phyloP scores from a whole-genome alignment of 2,329 filamentous ascomycete species.

The Pestalotiopsis sp. region DNA sequence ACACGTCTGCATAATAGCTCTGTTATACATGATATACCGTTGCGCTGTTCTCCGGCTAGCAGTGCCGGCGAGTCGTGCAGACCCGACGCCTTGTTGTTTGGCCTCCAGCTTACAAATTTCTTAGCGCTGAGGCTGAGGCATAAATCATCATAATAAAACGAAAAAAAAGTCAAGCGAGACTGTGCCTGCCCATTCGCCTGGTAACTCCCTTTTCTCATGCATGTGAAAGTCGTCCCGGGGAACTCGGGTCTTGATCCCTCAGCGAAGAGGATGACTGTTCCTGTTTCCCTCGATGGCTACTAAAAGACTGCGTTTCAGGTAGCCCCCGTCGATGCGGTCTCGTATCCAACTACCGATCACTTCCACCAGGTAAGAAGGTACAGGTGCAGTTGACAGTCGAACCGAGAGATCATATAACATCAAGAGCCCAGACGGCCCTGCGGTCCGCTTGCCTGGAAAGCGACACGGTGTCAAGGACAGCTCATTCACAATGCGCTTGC shows the following conservation, averaged over 20 bases:
- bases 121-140: not conserved
- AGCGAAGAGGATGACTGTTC: not conserved
- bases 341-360: not conserved
- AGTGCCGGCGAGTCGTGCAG: constrained; percentile 9
- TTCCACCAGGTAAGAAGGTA: not conserved
- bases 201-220: not conserved
- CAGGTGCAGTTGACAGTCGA: not conserved
- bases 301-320: not conserved
- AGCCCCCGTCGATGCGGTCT: not conserved
- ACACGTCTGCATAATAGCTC: constrained; percentile 4
- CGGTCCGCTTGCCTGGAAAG: constrained; percentile 12
- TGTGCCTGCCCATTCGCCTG: not conserved
- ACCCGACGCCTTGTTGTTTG: not conserved
- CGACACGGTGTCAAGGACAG: constrained; percentile 5
- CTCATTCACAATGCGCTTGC: constrained; percentile 10
- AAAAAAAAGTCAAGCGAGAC: not conserved
- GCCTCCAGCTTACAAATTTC: not conserved
- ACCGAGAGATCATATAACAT: not conserved
- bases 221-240: not conserved
- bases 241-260: not conserved
- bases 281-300: not conserved
- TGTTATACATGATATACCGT: constrained; percentile 10
- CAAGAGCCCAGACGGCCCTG: not conserved
- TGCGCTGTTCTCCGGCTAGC: constrained; percentile 1
- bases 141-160: not conserved